Percentiles rank a stretch among this genome's conserved stretches.
These are phyloP conservation scores for Candida xiaguanensis DNA, from an alignment of 805 yeast genomes.

Conservation along the genomic window DNA sequence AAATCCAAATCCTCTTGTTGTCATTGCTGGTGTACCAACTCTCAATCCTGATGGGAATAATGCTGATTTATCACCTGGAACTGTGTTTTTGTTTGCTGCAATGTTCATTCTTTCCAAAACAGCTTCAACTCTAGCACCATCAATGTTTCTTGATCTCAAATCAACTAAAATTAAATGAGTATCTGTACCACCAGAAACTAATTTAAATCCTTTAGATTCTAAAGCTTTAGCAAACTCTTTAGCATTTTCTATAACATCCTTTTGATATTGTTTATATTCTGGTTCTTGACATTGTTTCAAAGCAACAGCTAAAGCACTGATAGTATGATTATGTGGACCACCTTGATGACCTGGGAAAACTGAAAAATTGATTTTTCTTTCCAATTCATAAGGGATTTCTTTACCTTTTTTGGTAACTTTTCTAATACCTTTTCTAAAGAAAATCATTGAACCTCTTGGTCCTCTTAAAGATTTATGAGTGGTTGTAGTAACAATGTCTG, in stretches of 20 bases:
- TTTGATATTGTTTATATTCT: conserved; percentile 87
- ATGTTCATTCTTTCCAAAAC: conserved; percentile 92
- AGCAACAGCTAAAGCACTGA: conserved; percentile 95
- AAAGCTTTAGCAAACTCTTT: conserved; percentile 75
- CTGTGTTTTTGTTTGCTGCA: conserved; percentile 95
- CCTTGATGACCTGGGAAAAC: conserved; percentile 99
- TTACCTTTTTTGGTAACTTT: conserved; percentile 85
- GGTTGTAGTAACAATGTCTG: conserved; percentile 97
- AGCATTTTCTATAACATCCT: conserved; percentile 85
- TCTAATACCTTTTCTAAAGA: conserved; percentile 95
- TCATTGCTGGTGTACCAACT: conserved; percentile 98
- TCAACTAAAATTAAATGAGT: conserved; percentile 93
- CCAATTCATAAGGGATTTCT: conserved; percentile 86
- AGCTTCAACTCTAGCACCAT: conserved; percentile 96
- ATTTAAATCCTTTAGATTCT: conserved; percentile 65
- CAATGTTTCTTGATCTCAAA: conserved; percentile 84
- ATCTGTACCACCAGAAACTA: conserved; percentile 95
- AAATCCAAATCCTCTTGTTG: conserved; percentile 93
- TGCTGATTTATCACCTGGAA: conserved; percentile 97
- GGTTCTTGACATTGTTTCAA: conserved; percentile 90
- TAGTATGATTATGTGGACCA: conserved; percentile 99
- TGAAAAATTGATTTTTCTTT: conserved; percentile 92
- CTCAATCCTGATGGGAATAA: conserved; percentile 96
- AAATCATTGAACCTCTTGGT: conserved; percentile 99
- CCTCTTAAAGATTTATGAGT: conserved; percentile 99